Conservation (phyloP, 2,329 filamentous ascomycete genomes). For the Fusarium sp. region DNA sequence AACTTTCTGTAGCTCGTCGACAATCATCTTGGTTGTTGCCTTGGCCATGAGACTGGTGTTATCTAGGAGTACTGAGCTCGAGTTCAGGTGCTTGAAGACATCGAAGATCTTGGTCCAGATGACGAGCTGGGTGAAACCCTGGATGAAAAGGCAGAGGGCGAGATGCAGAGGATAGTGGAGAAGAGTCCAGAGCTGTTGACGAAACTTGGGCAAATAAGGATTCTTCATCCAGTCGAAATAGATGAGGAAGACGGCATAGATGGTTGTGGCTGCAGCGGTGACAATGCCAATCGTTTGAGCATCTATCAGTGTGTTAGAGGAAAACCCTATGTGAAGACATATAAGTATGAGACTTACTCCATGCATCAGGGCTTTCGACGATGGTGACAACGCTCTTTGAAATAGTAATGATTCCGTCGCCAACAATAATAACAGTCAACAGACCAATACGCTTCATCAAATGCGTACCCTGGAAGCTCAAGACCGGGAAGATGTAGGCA, state of each 20-base stretch:
- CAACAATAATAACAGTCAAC: constrained; percentile 73
- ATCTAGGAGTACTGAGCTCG: constrained; percentile 15
- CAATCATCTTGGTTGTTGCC: constrained; percentile 35
- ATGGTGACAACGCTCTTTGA: constrained; percentile 61
- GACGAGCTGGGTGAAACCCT: constrained; percentile 69
- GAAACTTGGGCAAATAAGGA: constrained; percentile 64
- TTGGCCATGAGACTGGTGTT: constrained; percentile 17
- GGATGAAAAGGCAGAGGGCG: constrained; percentile 70
- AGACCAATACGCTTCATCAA: constrained; percentile 71
- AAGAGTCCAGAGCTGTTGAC: constrained; percentile 68
- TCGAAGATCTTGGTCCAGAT: constrained; percentile 56
- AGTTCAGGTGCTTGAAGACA: constrained; percentile 36
- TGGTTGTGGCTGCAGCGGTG: constrained; percentile 51
- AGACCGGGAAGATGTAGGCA: constrained; percentile 64
- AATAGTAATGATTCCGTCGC: constrained; percentile 72
- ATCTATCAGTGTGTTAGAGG: constrained; percentile 43
- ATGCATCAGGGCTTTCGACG: constrained; percentile 54
- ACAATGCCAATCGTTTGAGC: constrained; percentile 54
- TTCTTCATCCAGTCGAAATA: constrained; percentile 74
- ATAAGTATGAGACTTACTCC: constrained; percentile 46
- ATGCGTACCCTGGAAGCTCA: constrained; percentile 71
- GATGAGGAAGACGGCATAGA: constrained; percentile 59
- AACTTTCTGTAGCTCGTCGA: constrained; percentile 25
- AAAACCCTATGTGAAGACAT: fast-evolving
- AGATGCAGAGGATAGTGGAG: constrained; percentile 73